Base-by-base conservation (phyloP, 2,329 filamentous ascomycete genomes). In the Penicillium sp. region DNA sequence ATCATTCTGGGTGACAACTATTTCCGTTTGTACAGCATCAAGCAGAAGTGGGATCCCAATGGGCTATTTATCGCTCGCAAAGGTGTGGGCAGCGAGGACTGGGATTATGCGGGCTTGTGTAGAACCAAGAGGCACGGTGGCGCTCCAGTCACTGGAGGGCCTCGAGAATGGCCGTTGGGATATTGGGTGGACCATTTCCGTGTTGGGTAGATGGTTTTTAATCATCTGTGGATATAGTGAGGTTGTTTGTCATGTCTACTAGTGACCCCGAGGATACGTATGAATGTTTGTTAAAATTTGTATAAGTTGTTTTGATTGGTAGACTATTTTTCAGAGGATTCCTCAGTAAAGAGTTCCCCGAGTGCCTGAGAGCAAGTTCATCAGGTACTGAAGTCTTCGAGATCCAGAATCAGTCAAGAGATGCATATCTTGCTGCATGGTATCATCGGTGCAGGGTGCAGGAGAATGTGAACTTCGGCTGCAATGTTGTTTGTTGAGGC, bases 1-100 rank as follows among this genome's bases (percentile, higher is more conserved):
- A 21, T 64, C 71, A 7, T 79, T 78, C 61, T 79, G 72, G 78
- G 76, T 6, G 47, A 61, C 4, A 71, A 72, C 37, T 72, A 74
- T 55, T 59, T 59, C 6, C 58, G 61, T 13, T 39, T 76, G 44
- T 65, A 69, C 22, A 33, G 52, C 6, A 60, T 74, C 31, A 74
- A 74, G 65, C 60, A 69, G 52, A 61, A 65, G 24, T 71, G 65
- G 62, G 71, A 75, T 52, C 70, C 69, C 0, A 61, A 59, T 11
- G 66, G 66, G 11, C 53, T 75, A 16, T 74, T 72, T 39, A 65
- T 66, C 21, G 51, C 58, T 14, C 55, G 63, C 9, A 67, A 58
- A 22, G 62, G 58, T 1, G 67, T 70, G 5, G 63, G 67, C 4
- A 68, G 66, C 52, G 63, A 68, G 45, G 55, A 70, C 44, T 70